Percentiles rank a stretch among this genome's conserved stretches.
These are phyloP conservation scores for Volvox africanus DNA, from an alignment of 139 green algal genomes.

Conservation along the genomic window DNA sequence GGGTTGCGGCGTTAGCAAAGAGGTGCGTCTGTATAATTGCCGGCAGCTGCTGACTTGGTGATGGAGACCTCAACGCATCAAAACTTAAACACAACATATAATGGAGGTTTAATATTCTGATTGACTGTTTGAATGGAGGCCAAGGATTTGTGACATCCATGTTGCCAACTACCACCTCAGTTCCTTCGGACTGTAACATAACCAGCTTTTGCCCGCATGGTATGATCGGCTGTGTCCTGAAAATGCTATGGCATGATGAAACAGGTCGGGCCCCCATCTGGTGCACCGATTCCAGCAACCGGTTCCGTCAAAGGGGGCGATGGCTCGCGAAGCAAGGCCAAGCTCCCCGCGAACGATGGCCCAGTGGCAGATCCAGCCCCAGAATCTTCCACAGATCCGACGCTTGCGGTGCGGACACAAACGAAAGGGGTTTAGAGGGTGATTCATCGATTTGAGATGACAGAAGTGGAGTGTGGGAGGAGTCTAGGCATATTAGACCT, in stretches of 20 bases:
- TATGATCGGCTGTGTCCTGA: not conserved
- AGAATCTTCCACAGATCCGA: not conserved
- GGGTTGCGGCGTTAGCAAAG: slow-evolving; percentile 10
- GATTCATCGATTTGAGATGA: too few species aligned
- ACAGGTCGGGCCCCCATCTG: not conserved
- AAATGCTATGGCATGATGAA: not conserved
- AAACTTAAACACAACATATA: not conserved
- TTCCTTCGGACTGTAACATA: not conserved
- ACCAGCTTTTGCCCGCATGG: not conserved
- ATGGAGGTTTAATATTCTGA: not conserved
- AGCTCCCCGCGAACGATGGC: not conserved
- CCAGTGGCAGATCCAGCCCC: not conserved
- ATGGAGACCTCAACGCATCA: not conserved
- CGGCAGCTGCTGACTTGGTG: too few species aligned
- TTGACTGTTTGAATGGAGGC: not conserved
- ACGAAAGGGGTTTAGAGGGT: not conserved
- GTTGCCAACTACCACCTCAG: not conserved
- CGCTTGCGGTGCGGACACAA: not conserved
- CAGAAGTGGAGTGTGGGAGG: not conserved
- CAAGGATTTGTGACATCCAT: not conserved
- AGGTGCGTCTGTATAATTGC: not conserved
- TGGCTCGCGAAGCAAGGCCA: not conserved
- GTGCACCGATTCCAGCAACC: not conserved
- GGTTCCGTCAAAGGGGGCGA: not conserved
- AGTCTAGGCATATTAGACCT: not conserved